Percentiles rank a stretch among this genome's conserved stretches.
Evolutionary conservation across 305 asterid genomes (phyloP).

Genomic region (Fraxinus latifolia): DNA sequence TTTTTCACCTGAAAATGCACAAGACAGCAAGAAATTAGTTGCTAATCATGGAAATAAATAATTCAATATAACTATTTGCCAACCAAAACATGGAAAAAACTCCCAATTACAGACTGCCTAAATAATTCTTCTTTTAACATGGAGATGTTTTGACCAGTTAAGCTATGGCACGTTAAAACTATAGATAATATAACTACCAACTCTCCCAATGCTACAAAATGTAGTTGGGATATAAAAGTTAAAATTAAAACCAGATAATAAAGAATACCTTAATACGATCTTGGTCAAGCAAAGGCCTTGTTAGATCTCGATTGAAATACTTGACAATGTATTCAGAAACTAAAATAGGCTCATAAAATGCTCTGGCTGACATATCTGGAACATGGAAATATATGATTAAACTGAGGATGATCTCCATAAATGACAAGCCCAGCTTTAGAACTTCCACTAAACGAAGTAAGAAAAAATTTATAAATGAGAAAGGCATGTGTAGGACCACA

Average conservation of each 20-base stretch:
- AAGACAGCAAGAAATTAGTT: not conserved
- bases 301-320: conserved; percentile 37
- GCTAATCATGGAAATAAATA: not conserved
- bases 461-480: not conserved
- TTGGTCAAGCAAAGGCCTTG: conserved; percentile 48
- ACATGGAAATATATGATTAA: conserved; percentile 7
- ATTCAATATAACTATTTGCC: not conserved
- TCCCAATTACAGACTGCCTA: not conserved
- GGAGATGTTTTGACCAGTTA: not conserved
- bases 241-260: not conserved
- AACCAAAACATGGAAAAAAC: not conserved
- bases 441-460: not conserved
- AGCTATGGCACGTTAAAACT: not conserved
- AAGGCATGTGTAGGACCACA: not conserved
- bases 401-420: not conserved
- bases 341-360: conserved; percentile 54
- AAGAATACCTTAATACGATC: conserved; percentile 61
- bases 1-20: conserved; percentile 43
- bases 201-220: not conserved
- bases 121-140: not conserved
- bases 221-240: not conserved
- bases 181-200: not conserved
- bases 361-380: conserved; percentile 83
- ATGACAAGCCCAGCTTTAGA: not conserved
- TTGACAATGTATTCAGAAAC: conserved; percentile 38